Percentiles rank a stretch among this genome's conserved stretches.
Conservation (phyloP, 2,329 filamentous ascomycete genomes). For the Colletotrichum tanaceti region DNA sequence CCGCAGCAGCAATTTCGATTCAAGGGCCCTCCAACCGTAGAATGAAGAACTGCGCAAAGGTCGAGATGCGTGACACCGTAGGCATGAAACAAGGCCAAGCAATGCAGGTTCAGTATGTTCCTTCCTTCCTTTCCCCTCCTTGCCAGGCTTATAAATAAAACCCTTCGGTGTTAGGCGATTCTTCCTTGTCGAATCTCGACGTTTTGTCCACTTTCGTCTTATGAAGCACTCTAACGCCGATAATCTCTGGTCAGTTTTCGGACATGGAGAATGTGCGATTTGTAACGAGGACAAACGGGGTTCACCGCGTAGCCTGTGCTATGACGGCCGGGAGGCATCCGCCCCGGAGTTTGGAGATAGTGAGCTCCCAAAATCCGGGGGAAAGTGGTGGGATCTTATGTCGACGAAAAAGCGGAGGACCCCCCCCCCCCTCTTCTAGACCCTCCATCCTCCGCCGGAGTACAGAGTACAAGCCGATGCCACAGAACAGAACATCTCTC, state of each 20-base stretch:
- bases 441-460: neutral
- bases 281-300: neutral
- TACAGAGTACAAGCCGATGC: neutral
- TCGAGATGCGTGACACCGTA: neutral
- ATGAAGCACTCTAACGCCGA: conserved; percentile 2
- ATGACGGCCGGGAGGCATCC: neutral
- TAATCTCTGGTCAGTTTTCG: neutral
- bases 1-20: neutral
- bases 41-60: neutral
- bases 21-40: neutral
- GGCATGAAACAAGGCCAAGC: neutral
- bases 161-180: conserved; percentile 11
- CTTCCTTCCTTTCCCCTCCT: neutral
- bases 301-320: neutral
- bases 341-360: conserved; percentile 13
- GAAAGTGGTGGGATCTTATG: no score
- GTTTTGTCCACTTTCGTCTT: neutral
- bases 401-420: neutral
- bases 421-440: neutral
- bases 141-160: neutral
- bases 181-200: no score
- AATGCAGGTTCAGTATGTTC: neutral
- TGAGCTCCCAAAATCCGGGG: neutral
- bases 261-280: neutral
- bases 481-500: no score